Evolutionary conservation across 78 protist species (phyloP).

Genomic region (Monosiga brevicollis): DNA sequence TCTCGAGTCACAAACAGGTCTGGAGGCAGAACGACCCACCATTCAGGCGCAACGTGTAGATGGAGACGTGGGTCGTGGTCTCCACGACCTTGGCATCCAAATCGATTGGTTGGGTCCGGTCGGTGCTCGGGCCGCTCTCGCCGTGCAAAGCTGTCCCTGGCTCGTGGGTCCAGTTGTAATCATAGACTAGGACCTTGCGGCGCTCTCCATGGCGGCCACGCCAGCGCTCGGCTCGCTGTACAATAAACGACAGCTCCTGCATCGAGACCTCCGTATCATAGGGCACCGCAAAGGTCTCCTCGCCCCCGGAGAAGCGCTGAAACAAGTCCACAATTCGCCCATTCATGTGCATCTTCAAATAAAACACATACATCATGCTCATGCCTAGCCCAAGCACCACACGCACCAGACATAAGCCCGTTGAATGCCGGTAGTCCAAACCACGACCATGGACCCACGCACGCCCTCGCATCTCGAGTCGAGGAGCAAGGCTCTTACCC

Average conservation of each 20-base stretch:
- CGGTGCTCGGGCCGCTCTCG: not conserved
- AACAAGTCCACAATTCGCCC: constrained; percentile 22
- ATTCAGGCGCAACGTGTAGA: too few relatives aligned
- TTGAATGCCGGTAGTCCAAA: too few relatives aligned
- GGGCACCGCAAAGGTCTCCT: constrained; percentile 6
- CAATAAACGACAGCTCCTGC: not conserved
- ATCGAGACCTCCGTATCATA: constrained; percentile 7
- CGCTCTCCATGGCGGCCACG: constrained; percentile 16
- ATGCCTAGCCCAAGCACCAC: too few relatives aligned
- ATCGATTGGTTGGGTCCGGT: not conserved
- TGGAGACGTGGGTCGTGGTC: constrained; percentile 2
- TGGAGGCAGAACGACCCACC: too few relatives aligned
- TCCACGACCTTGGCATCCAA: too few relatives aligned
- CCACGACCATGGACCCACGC: too few relatives aligned
- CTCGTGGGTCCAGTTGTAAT: not conserved
- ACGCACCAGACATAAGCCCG: too few relatives aligned
- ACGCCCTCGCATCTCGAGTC: too few relatives aligned
- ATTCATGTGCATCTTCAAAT: constrained; percentile 8
- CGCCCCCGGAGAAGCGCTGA: constrained; percentile 8
- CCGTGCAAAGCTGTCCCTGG: not conserved
- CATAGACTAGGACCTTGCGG: not conserved
- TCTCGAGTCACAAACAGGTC: too few relatives aligned
- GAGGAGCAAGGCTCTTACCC: too few relatives aligned
- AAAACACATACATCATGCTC: not conserved
- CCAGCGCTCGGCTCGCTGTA: constrained; percentile 4